These are phyloP conservation scores for Gynostemma pentaphyllum DNA, from an alignment of 306 rosid species.

Conservation along the genomic window DNA sequence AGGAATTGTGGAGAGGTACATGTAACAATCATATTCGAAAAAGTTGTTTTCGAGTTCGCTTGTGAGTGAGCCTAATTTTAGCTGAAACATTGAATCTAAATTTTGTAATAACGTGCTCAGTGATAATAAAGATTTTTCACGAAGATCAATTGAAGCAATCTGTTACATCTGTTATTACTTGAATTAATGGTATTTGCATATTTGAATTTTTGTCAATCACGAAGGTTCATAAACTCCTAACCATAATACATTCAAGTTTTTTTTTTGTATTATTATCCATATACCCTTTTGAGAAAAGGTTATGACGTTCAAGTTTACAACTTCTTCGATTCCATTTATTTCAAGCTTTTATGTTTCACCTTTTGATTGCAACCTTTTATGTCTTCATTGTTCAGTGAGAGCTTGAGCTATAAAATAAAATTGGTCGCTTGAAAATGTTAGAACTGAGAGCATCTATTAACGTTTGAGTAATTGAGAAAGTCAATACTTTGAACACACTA, in stretches of 20 bases:
- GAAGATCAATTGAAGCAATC: not conserved
- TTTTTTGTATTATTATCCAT: not conserved
- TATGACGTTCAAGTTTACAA: not conserved
- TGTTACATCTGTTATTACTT: not conserved
- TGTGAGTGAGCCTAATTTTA: not conserved
- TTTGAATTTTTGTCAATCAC: not conserved
- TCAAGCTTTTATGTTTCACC: no score
- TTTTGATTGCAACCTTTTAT: not conserved
- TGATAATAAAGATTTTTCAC: not conserved
- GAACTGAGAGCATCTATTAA: no score
- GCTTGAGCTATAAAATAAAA: no score
- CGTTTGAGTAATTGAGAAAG: no score
- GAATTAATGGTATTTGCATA: not conserved
- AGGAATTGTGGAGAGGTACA: not conserved
- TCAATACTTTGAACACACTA: not conserved
- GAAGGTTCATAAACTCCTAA: not conserved
- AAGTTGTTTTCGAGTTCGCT: not conserved
- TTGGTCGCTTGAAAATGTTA: no score
- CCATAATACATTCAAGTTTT: not conserved
- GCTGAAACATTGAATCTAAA: not conserved
- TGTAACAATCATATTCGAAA: not conserved
- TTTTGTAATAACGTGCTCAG: constrained; percentile 1
- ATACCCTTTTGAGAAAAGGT: not conserved
- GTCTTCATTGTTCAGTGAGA: no score
- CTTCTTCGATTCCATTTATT: not conserved